Evolutionary conservation across 2,329 filamentous ascomycete species (phyloP), one percentile per base, ranked within the genome.

Genomic region (Emergomyces africanus): DNA sequence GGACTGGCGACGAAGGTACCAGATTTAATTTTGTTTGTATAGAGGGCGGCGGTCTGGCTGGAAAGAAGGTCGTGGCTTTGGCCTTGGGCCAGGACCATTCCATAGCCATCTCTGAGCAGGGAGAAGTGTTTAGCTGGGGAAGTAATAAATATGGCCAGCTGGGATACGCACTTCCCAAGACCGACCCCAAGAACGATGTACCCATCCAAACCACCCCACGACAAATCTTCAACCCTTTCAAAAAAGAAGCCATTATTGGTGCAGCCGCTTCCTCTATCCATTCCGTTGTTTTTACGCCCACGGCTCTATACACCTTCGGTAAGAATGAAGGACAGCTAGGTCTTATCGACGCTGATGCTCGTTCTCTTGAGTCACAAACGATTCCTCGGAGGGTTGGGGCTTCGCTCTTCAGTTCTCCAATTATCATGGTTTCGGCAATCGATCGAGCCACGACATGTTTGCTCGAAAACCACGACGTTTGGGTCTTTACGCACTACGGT

Each of bases 101-200:
- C 2, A 79, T 99, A 70, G 92, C 90, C 1, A 78, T 97, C 5
- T 88, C 89, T 3, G 85, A 85, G n/a, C 81, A 85, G 57, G 92
- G 94, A n/a, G 89, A 95, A 65, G 83, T 96, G 5, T 96, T 89
- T 78, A 94, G 90, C 1, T 99, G 94, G 94, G 94, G 94, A 8
- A 88, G 87, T 64, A 97, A 96, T 67, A 84, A 81, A 8, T 86
- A 83, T 69, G 90, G 87, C 1, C 92, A 97, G 70, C 79, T 99
- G 15, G 94, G 94, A 5, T 97, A 96, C 70, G 76, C 81, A 20
- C 77, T 96, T 18, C 89, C 90, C 1, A 79, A 79, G 62, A 64
- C 73, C 39, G 71, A 69, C 59, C 80, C 83, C 64, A 82, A 83
- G 57, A 89, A 96, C 57, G 88, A 96, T 66, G 88, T 94, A 61